Percentiles rank a stretch among this genome's conserved stretches.
phyloP scores from a whole-genome alignment of 345 rosid genomes.

The Syzygium grande region DNA sequence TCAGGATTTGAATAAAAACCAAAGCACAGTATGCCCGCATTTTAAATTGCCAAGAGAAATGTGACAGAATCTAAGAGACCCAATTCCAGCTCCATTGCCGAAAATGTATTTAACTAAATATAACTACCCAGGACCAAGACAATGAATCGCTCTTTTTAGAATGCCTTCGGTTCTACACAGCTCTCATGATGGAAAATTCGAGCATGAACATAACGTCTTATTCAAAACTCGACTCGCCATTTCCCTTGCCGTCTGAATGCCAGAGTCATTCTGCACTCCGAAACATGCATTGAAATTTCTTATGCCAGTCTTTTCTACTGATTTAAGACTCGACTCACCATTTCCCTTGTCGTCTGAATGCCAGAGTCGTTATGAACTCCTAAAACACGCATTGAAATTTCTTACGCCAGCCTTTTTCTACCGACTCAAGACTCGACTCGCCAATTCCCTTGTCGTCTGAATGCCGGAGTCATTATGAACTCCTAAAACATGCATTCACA shows the following conservation, averaged over 20 bases:
- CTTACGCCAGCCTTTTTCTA: too few species aligned
- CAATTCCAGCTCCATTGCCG: not conserved
- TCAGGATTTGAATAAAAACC: not conserved
- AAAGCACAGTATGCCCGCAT: not conserved
- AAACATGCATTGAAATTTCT: not conserved
- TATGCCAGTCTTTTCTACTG: not conserved
- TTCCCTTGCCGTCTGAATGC: not conserved
- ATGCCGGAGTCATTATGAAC: not conserved
- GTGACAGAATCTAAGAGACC: not conserved
- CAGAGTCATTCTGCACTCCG: not conserved
- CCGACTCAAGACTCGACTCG: not conserved
- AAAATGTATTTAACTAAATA: not conserved
- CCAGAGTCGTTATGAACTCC: too few species aligned
- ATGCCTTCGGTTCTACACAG: not conserved
- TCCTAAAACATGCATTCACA: not conserved
- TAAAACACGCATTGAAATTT: too few species aligned
- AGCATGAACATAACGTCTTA: not conserved
- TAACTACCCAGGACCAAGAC: not conserved
- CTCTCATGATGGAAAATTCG: not conserved
- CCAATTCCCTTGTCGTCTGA: not conserved
- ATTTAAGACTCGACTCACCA: not conserved
- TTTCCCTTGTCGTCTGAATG: not conserved
- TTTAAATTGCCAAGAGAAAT: not conserved
- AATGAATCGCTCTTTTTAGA: not conserved
- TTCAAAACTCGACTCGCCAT: not conserved